Evolutionary conservation across 768 basidiomycete genomes (phyloP).

Genomic region (Tephrocybe sp.): DNA sequence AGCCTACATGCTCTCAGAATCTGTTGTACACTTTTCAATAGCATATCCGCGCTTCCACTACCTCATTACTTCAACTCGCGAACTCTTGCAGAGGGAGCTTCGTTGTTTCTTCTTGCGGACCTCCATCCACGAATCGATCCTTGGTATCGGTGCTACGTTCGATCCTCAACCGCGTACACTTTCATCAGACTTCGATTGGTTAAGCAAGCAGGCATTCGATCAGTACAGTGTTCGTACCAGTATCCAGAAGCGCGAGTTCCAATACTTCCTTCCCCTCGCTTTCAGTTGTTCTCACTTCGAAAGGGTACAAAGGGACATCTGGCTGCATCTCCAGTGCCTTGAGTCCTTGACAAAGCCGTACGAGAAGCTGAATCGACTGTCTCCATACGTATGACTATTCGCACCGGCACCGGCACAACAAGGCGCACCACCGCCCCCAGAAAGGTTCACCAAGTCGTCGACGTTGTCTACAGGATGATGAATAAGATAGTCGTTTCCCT

Average conservation of each 20-base stretch:
- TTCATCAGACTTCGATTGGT: conserved; percentile 45
- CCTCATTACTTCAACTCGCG: conserved; percentile 27
- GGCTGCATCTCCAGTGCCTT: conserved; percentile 34
- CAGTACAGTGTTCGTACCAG: conserved; percentile 31
- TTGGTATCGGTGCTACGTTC: conserved; percentile 37
- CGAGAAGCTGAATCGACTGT: conserved; percentile 24
- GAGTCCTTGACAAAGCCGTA: conserved; percentile 27
- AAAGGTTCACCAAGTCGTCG: conserved; percentile 26
- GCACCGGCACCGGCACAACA: conserved; percentile 8
- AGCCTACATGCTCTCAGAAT: conserved; percentile 31
- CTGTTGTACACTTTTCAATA: conserved; percentile 31
- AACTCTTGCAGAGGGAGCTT: conserved; percentile 38
- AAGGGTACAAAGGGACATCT: conserved; percentile 30
- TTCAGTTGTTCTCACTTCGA: conserved; percentile 38
- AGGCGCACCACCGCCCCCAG: conserved; percentile 8
- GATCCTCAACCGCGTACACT: conserved; percentile 27
- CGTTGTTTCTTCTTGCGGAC: conserved; percentile 42
- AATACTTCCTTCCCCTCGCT: conserved; percentile 43
- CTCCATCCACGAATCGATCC: conserved; percentile 31
- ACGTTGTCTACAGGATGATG: conserved; percentile 42
- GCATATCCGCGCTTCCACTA: conserved; percentile 38
- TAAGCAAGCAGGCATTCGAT: conserved; percentile 39
- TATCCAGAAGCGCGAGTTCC: conserved; percentile 36
- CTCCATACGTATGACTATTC: background rate
- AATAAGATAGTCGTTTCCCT: conserved; percentile 41